These are phyloP conservation scores for Trifolium fragiferum DNA, from an alignment of 306 rosid species.

Conservation along the genomic window DNA sequence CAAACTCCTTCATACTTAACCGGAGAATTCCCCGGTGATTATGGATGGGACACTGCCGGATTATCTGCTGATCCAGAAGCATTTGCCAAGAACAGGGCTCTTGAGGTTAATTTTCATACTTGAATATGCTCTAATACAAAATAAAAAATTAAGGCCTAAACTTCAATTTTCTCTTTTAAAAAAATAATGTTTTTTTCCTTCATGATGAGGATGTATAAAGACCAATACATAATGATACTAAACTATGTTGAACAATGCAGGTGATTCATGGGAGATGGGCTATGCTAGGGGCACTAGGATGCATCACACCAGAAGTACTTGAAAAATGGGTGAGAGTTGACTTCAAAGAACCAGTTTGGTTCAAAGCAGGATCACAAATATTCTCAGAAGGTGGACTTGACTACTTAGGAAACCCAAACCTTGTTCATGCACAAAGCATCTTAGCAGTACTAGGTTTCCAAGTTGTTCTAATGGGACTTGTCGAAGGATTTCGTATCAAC, in stretches of 20 bases:
- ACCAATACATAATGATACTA: background rate
- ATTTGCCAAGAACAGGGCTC: conserved; percentile 89
- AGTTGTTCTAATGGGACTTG: conserved; percentile 85
- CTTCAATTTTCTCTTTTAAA: no score
- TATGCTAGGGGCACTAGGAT: conserved; percentile 93
- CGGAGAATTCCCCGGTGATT: conserved; percentile 88
- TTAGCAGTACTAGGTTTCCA: conserved; percentile 83
- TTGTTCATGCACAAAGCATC: conserved; percentile 93
- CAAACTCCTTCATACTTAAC: conserved; percentile 83
- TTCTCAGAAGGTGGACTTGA: conserved; percentile 93
- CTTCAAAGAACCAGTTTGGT: conserved; percentile 96
- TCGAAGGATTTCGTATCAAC: conserved; percentile 87
- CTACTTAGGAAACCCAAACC: conserved; percentile 89
- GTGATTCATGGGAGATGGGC: conserved; percentile 97
- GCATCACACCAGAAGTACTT: conserved; percentile 90
- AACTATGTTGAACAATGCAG: conserved; percentile 38
- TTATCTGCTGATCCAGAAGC: conserved; percentile 94
- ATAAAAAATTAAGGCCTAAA: no score
- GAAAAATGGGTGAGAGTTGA: conserved; percentile 69
- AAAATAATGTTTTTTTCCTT: no score
- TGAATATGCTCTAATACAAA: background rate
- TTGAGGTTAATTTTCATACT: conserved; percentile 62
- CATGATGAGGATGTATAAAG: no score
- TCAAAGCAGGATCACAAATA: conserved; percentile 91
- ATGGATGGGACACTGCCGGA: conserved; percentile 93